phyloP scores from a whole-genome alignment of 306 rosid genomes.

The Pueraria montana region DNA sequence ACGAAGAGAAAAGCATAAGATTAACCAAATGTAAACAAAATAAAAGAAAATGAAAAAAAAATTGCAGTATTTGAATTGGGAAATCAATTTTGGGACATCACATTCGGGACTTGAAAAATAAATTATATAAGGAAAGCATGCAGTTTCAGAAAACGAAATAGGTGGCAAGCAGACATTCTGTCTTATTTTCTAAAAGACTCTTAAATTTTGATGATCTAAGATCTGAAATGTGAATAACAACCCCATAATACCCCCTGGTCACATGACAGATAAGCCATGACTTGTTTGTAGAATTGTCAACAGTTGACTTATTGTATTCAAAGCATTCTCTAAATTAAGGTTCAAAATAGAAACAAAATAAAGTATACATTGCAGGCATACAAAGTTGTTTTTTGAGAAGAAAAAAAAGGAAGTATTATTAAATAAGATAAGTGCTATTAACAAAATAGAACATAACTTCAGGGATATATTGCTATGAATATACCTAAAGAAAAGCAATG shows the following conservation, averaged over 20 bases:
- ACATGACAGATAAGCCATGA: slow-evolving; percentile 13
- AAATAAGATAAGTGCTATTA: background rate
- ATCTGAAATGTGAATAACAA: background rate
- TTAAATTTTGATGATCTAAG: background rate
- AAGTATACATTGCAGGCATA: background rate
- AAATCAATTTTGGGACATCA: too few species aligned
- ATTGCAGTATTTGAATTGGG: too few species aligned
- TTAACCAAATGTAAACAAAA: too few species aligned
- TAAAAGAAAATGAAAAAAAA: too few species aligned
- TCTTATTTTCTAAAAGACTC: background rate
- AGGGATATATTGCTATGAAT: background rate
- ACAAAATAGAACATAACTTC: background rate
- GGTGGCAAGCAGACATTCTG: too few species aligned
- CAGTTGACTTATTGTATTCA: background rate
- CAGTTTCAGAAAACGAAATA: too few species aligned
- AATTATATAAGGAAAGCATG: too few species aligned
- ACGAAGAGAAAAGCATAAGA: too few species aligned
- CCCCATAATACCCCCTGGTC: background rate
- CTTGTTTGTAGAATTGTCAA: background rate
- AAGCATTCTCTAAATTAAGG: slow-evolving; percentile 14
- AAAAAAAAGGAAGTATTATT: background rate
- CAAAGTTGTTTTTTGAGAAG: background rate
- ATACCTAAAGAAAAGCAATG: background rate
- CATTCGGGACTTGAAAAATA: too few species aligned
- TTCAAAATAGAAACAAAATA: slow-evolving; percentile 8